A percentile compares a stretch with the other conserved stretches of the same genome.
phyloP scores from a whole-genome alignment of 257 asterid genomes.

The Solanum bulbocastanum region DNA sequence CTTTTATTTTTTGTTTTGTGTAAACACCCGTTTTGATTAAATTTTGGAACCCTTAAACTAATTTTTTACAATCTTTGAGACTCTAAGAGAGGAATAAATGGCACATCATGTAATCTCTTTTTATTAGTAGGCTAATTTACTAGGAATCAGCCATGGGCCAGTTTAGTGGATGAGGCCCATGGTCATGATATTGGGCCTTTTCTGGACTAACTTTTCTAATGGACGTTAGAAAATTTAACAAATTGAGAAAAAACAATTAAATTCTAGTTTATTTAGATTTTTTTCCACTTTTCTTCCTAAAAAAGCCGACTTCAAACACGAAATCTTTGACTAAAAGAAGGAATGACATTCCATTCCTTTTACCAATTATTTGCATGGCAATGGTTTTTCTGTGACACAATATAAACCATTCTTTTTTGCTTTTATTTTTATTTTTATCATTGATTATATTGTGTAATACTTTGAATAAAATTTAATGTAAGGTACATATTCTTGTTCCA shows the following conservation, averaged over 20 bases:
- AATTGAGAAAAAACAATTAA: background rate
- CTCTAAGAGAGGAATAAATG: too few species aligned
- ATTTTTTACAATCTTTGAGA: too few species aligned
- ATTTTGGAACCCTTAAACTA: too few species aligned
- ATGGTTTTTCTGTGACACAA: background rate
- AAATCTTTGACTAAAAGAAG: background rate
- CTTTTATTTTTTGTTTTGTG: too few species aligned
- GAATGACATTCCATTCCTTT: background rate
- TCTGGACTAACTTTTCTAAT: background rate
- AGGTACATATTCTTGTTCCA: background rate
- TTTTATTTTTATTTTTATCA: background rate
- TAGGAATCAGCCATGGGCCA: background rate
- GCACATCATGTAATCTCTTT: too few species aligned
- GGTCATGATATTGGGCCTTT: background rate
- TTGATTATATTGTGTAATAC: background rate
- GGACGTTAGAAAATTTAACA: background rate
- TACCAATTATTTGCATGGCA: too few species aligned
- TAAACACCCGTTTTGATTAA: too few species aligned
- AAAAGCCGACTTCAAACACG: too few species aligned
- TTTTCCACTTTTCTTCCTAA: too few species aligned
- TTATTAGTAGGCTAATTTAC: too few species aligned
- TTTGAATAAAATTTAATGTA: background rate
- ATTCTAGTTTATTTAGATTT: too few species aligned
- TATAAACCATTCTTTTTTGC: background rate
- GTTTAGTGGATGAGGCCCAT: background rate